Conservation (phyloP, 192 early-diverging fungal species). For the Podila horticola region DNA sequence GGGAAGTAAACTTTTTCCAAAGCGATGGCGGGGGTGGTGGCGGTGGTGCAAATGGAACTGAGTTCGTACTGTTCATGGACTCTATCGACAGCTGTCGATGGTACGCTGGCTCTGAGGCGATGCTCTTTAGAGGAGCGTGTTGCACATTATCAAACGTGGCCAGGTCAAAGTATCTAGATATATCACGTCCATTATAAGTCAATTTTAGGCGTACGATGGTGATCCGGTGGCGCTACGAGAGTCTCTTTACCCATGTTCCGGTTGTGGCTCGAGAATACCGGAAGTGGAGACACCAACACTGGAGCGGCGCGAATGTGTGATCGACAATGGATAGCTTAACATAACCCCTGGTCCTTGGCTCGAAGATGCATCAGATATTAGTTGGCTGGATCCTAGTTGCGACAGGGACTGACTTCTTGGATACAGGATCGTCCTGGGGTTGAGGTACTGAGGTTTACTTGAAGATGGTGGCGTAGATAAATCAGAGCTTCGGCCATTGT, state of each 20-base stretch:
- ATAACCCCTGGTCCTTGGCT: neutral
- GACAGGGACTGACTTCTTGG: neutral
- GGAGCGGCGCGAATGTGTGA: neutral
- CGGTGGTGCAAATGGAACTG: constrained; percentile 16
- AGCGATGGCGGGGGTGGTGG: constrained; percentile 14
- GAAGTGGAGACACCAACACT: neutral
- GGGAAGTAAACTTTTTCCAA: constrained; percentile 31
- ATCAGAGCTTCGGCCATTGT: neutral
- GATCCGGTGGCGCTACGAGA: too few relatives aligned
- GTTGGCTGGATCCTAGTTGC: neutral
- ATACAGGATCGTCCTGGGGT: neutral
- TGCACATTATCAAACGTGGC: neutral
- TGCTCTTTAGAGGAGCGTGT: neutral
- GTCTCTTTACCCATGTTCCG: neutral
- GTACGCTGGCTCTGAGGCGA: neutral
- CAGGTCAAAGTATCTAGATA: constrained; percentile 1
- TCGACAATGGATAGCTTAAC: neutral
- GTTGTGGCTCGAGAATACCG: neutral
- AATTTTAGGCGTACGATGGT: too few relatives aligned
- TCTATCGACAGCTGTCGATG: neutral
- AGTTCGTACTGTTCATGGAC: constrained; percentile 18
- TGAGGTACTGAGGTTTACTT: neutral
- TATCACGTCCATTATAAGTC: too few relatives aligned
- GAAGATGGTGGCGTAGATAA: neutral
- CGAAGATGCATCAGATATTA: neutral